Evolutionary conservation across 148 eudicot species (phyloP).

Genomic region (Nepenthes mirabilis): DNA sequence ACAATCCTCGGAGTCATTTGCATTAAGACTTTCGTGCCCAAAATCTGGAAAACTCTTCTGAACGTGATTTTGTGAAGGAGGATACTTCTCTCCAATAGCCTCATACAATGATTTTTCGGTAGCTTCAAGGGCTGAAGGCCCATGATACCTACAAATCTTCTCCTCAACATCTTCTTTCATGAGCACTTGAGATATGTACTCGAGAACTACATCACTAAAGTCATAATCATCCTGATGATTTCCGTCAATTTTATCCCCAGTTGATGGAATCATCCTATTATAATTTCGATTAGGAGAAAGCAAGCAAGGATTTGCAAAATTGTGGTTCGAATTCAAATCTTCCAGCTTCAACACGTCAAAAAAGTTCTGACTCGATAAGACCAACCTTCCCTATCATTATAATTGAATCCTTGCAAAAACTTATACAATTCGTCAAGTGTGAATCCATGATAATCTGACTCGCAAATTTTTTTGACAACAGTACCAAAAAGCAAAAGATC

Average conservation of each 20-base stretch:
- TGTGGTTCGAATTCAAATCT: conserved; percentile 11
- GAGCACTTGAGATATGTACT: conserved; percentile 55
- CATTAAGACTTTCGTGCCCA: conserved; percentile 9
- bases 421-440: conserved; percentile 32
- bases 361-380: conserved; percentile 17
- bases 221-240: conserved; percentile 41
- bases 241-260: conserved; percentile 8
- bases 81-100: conserved; percentile 39
- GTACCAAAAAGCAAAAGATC: conserved; percentile 7
- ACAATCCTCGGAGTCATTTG: conserved; percentile 3
- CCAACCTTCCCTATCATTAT: conserved; percentile 20
- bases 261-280: conserved; percentile 5
- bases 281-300: conserved; percentile 15
- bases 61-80: conserved; percentile 12
- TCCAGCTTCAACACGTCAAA: conserved; percentile 9
- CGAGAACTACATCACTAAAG: conserved; percentile 50
- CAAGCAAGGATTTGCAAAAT: conserved; percentile 3
- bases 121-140: conserved; percentile 56
- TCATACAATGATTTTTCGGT: conserved; percentile 60
- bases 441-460: conserved; percentile 31
- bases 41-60: neutral
- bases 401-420: conserved; percentile 32
- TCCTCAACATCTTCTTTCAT: conserved; percentile 71
- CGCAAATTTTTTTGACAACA: conserved; percentile 5
- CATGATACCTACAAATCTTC: conserved; percentile 31